These are phyloP conservation scores for Diaporthe velutina DNA, from an alignment of 2,329 filamentous ascomycete genomes.

Conservation along the genomic window DNA sequence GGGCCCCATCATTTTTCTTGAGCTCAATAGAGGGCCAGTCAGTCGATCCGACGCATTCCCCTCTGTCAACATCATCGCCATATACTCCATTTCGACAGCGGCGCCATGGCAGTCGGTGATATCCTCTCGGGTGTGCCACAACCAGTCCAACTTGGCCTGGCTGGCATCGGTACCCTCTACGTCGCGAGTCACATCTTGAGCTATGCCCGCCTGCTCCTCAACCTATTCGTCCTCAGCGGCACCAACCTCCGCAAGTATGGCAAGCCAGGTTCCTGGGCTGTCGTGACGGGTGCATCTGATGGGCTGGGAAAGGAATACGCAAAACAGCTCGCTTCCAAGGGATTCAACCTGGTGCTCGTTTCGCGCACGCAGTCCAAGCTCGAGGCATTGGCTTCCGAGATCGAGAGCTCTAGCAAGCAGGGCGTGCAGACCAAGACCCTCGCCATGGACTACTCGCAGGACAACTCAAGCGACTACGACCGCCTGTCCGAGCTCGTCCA, in stretches of 20 bases:
- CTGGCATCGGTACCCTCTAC: slow-evolving; percentile 70
- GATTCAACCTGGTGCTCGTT: slow-evolving; percentile 94
- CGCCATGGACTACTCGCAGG: slow-evolving; percentile 91
- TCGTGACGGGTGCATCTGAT: slow-evolving; percentile 95
- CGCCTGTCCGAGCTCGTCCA: slow-evolving; percentile 76
- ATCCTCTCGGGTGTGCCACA: slow-evolving; percentile 58
- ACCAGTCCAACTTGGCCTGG: slow-evolving; percentile 60
- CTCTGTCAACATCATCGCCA: slow-evolving; percentile 1
- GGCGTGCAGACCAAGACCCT: slow-evolving; percentile 80
- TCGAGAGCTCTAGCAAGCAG: slow-evolving; percentile 61
- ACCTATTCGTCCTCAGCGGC: slow-evolving; percentile 76
- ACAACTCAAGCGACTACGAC: slow-evolving; percentile 84
- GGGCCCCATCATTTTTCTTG: slow-evolving; percentile 15
- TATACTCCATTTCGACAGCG: background rate
- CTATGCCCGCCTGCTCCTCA: slow-evolving; percentile 72
- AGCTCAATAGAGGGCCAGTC: background rate
- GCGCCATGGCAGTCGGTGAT: slow-evolving; percentile 44
- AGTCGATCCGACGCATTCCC: background rate
- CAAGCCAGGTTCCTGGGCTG: slow-evolving; percentile 91
- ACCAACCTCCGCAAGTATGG: slow-evolving; percentile 89
- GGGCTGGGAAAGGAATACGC: slow-evolving; percentile 98
- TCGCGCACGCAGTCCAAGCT: slow-evolving; percentile 97
- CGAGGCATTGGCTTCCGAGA: slow-evolving; percentile 79
- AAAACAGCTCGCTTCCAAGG: slow-evolving; percentile 87
- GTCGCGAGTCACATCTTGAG: slow-evolving; percentile 68